Evolutionary conservation across 257 asterid genomes (phyloP).

Genomic region (Craterostigma plantagineum): DNA sequence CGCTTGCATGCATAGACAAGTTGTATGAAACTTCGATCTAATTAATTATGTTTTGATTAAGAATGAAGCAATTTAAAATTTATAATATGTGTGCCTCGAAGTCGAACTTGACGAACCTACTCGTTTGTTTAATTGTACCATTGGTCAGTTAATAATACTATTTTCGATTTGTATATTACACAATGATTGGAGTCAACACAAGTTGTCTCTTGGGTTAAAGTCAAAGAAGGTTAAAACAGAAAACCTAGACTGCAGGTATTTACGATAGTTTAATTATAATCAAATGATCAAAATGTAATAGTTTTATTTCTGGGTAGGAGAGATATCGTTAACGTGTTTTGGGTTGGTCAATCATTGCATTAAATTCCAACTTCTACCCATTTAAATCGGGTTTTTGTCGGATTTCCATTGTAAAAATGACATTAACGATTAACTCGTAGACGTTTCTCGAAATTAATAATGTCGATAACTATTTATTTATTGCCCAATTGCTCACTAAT

Average conservation of each 20-base stretch:
- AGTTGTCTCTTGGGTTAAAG: slow-evolving; percentile 15
- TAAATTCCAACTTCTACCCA: slow-evolving; percentile 16
- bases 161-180: slow-evolving; percentile 9
- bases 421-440: slow-evolving; percentile 8
- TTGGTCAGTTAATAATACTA: slow-evolving; percentile 14
- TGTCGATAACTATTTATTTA: too few species aligned
- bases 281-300: too few species aligned
- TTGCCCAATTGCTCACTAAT: too few species aligned
- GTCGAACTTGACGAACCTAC: slow-evolving; percentile 12
- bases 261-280: background rate
- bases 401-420: slow-evolving; percentile 14
- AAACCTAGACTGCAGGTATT: background rate
- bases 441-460: background rate
- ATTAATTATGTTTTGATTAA: background rate
- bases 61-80: slow-evolving; percentile 10
- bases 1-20: background rate
- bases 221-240: slow-evolving; percentile 16
- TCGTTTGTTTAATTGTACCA: slow-evolving; percentile 11
- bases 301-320: background rate
- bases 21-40: too few species aligned
- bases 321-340: slow-evolving; percentile 12
- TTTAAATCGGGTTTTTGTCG: slow-evolving; percentile 21
- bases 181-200: slow-evolving; percentile 29
- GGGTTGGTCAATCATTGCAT: slow-evolving; percentile 28
- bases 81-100: slow-evolving; percentile 23